These are phyloP conservation scores for Tolypocladium guangdongense DNA, from an alignment of 2,329 filamentous ascomycete species.

Conservation along the genomic window DNA sequence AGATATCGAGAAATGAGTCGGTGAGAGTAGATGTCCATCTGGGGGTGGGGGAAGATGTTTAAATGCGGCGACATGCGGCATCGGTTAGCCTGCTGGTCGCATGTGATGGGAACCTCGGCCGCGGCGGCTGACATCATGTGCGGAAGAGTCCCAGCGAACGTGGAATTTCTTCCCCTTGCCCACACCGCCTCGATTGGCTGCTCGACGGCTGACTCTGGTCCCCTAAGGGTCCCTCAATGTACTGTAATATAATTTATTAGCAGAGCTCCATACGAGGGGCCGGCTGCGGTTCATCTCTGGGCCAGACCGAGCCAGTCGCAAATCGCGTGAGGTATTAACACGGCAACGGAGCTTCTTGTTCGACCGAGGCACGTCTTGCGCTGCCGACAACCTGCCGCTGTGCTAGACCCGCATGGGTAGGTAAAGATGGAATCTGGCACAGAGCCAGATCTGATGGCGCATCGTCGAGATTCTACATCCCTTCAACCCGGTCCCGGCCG, in stretches of 20 bases:
- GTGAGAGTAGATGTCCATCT: neutral
- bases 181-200: neutral
- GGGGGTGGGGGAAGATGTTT: slow-evolving; percentile 2
- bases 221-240: too few species aligned
- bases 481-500: neutral
- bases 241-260: too few species aligned
- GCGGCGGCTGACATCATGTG: slow-evolving; percentile 8
- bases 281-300: neutral
- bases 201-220: too few species aligned
- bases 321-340: too few species aligned
- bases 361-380: slow-evolving; percentile 1
- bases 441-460: neutral
- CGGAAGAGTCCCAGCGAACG: neutral
- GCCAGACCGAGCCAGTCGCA: neutral
- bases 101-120: slow-evolving; percentile 23
- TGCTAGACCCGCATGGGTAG: neutral
- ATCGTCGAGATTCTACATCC: neutral
- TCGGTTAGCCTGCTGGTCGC: slow-evolving; percentile 5
- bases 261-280: neutral
- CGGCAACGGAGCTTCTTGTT: slow-evolving; percentile 3
- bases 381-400: neutral
- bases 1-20: neutral
- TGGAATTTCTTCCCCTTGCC: neutral
- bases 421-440: neutral
- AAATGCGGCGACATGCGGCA: slow-evolving; percentile 4